Conservation (phyloP, 2,329 filamentous ascomycete species). For the Conoideocrella luteorostrata region DNA sequence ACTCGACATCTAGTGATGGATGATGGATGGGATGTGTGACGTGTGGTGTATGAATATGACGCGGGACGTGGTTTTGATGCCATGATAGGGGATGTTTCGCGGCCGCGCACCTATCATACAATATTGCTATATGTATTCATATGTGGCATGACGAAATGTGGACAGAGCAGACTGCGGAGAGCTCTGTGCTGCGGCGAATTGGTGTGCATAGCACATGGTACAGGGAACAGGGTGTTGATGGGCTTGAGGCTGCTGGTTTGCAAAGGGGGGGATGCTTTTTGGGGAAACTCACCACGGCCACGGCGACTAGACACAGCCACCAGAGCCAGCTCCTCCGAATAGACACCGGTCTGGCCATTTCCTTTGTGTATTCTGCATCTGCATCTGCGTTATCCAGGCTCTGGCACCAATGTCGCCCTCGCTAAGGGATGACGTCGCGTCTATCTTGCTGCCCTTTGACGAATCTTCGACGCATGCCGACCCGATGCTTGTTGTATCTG, state of each 20-base stretch:
- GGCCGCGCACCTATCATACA: too few relatives aligned
- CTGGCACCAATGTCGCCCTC: background rate
- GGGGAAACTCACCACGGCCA: background rate
- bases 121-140: too few relatives aligned
- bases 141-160: too few relatives aligned
- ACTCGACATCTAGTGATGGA: too few relatives aligned
- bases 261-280: too few relatives aligned
- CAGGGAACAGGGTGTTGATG: too few relatives aligned
- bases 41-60: background rate
- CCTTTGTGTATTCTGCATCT: background rate
- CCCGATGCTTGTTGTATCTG: background rate
- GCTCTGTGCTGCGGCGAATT: too few relatives aligned
- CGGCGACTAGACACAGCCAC: constrained; percentile 3
- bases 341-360: background rate
- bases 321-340: background rate
- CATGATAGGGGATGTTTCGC: background rate
- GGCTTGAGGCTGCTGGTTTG: too few relatives aligned
- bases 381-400: background rate
- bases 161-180: too few relatives aligned
- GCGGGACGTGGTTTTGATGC: background rate
- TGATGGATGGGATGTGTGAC: background rate
- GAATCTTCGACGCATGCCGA: background rate
- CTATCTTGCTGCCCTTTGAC: background rate
- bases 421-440: background rate
- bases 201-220: too few relatives aligned